phyloP scores from a whole-genome alignment of 2,329 filamentous ascomycete species.

The Epichloe glyceriae region DNA sequence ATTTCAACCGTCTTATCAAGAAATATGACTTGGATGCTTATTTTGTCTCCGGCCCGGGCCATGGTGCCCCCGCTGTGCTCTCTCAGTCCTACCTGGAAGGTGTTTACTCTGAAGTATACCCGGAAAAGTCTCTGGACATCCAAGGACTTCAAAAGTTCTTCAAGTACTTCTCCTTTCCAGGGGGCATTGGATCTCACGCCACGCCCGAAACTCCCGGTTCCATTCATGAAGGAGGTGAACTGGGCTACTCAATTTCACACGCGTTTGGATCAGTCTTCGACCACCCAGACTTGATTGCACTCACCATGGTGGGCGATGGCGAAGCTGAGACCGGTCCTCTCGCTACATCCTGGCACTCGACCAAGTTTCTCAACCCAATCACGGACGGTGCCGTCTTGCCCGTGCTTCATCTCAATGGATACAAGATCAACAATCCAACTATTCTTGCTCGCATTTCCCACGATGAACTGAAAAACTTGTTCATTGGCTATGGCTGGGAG shows the following conservation, averaged over 20 bases:
- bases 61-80: constrained; percentile 64
- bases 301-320: constrained; percentile 70
- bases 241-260: constrained; percentile 71
- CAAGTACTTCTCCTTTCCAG: constrained; percentile 73
- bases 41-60: constrained; percentile 65
- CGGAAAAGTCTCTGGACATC: constrained; percentile 54
- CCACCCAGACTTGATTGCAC: constrained; percentile 57
- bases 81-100: constrained; percentile 69
- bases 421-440: constrained; percentile 76
- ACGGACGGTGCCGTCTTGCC: constrained; percentile 67
- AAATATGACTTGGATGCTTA: constrained; percentile 63
- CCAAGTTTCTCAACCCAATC: constrained; percentile 69
- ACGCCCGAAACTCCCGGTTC: constrained; percentile 68
- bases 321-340: constrained; percentile 72
- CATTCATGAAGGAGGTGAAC: constrained; percentile 67
- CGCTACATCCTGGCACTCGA: constrained; percentile 71
- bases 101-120: constrained; percentile 65
- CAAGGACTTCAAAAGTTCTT: constrained; percentile 64
- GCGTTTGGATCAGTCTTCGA: constrained; percentile 69
- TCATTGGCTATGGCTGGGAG: constrained; percentile 64
- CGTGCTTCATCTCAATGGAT: constrained; percentile 67
- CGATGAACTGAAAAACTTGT: constrained; percentile 56
- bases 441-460: constrained; percentile 61
- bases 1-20: constrained; percentile 72
- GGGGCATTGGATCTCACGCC: constrained; percentile 64